Conservation (phyloP, 2,329 filamentous ascomycete species). For the Colletotrichum euphorbiae region DNA sequence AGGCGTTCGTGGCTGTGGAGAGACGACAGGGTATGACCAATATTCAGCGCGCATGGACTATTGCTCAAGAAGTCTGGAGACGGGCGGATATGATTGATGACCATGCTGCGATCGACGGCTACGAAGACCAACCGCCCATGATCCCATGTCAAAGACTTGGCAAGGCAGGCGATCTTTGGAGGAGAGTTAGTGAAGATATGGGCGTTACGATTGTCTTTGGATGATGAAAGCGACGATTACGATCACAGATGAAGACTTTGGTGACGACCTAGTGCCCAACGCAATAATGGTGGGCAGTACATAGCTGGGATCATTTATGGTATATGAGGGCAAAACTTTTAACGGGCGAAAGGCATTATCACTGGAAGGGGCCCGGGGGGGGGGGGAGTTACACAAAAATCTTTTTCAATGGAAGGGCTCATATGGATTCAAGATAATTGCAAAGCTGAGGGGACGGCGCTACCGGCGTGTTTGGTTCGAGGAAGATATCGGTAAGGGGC, state of each 20-base stretch:
- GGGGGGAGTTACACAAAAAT: slow-evolving; percentile 30
- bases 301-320: background rate
- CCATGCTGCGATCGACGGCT: slow-evolving; percentile 32
- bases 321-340: background rate
- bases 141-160: slow-evolving; percentile 32
- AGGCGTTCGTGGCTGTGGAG: slow-evolving; percentile 65
- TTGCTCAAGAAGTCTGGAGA: slow-evolving; percentile 72
- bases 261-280: background rate
- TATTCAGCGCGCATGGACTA: slow-evolving; percentile 69
- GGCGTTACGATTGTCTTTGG: slow-evolving; percentile 71
- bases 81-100: slow-evolving; percentile 57
- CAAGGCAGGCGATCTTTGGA: slow-evolving; percentile 61
- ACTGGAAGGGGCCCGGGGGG: slow-evolving; percentile 10
- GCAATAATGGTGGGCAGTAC: background rate
- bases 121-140: slow-evolving; percentile 14
- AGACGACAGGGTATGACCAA: slow-evolving; percentile 74
- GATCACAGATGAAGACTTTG: background rate
- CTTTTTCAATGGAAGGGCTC: background rate
- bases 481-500: background rate
- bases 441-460: slow-evolving; percentile 11
- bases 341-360: slow-evolving; percentile 18
- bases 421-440: background rate
- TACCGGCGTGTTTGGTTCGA: slow-evolving; percentile 7
- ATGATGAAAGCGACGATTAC: slow-evolving; percentile 47
- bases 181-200: slow-evolving; percentile 67